Evolutionary conservation across 2,329 filamentous ascomycete genomes (phyloP), one percentile per base, ranked within the genome.

Genomic region (Paraphoma chrysanthemicola): DNA sequence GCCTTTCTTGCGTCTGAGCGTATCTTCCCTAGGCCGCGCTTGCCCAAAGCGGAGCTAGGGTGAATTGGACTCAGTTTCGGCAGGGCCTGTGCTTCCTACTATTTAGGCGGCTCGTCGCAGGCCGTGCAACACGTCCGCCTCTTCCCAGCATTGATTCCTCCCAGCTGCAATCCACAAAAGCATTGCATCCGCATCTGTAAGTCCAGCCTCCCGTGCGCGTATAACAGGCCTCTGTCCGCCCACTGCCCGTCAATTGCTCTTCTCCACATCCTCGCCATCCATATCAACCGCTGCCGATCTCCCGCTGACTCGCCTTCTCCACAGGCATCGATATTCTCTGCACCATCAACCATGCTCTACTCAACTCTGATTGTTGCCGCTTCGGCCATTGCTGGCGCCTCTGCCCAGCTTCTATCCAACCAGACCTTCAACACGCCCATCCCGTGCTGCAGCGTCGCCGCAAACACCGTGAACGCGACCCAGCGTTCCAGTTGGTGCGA

Each of bases 401-500:
- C 76, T 51, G 80, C 81, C 45, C 80, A 82, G 69, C 39, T 42
- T 14, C 16, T 42, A 10, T 16, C 14, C 39, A 78, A 78, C 72
- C 68, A 64, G 66, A 74, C 75, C 66, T 63, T 66, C 53, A 56
- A 61, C 44, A 62, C 77, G 3, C 55, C 57, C 44, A 68, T 71
- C 67, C 79, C 68, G 1, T 77, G 74, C 72, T 76, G 74, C 65
- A 71, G 70, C 44, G 80, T 86, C 70, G 69, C 79, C 60, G 66
- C 81, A 51, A 73, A 62, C 66, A 49, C 64, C 29, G 75, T 86
- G 42, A 60, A 72, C 42, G n/a, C 66, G 2, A 51, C 69, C 42
- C 63, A 71, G 23, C 77, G 77, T 61, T 62, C 75, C 69, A 63
- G 77, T 54, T 89, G 86, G 86, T 90, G 88, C 72, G 73, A 75